phyloP scores from a whole-genome alignment of 805 yeast species.

The Ascoidea rubescens region DNA sequence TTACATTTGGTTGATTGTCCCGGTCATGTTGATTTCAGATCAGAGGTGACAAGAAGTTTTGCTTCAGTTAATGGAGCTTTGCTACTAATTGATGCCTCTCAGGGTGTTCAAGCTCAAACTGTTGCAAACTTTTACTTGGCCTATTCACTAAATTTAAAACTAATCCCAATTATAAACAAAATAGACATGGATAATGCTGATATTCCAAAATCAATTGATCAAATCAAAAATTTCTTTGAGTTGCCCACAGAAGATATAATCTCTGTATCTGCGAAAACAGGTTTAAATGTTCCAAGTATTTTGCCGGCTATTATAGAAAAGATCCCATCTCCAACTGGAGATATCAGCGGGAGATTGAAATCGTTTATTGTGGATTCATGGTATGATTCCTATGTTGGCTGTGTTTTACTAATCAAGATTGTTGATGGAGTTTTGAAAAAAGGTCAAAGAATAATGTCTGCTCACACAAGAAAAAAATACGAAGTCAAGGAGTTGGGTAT shows the following conservation, averaged over 20 bases:
- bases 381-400: slow-evolving; percentile 91
- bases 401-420: slow-evolving; percentile 67
- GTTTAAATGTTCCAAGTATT: slow-evolving; percentile 62
- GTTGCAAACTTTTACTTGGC: slow-evolving; percentile 95
- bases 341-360: slow-evolving; percentile 35
- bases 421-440: slow-evolving; percentile 70
- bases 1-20: slow-evolving; percentile 93
- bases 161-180: slow-evolving; percentile 85
- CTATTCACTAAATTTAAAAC: slow-evolving; percentile 63
- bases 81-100: slow-evolving; percentile 82
- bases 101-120: slow-evolving; percentile 96
- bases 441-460: slow-evolving; percentile 67
- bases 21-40: slow-evolving; percentile 92
- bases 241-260: slow-evolving; percentile 60
- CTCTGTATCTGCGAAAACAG: slow-evolving; percentile 87
- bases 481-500: slow-evolving; percentile 91
- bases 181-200: slow-evolving; percentile 85
- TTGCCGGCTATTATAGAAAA: slow-evolving; percentile 70
- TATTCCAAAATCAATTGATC: slow-evolving; percentile 65
- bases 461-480: slow-evolving; percentile 60
- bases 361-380: slow-evolving; percentile 91
- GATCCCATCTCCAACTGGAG: slow-evolving; percentile 70
- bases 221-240: slow-evolving; percentile 77
- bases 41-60: slow-evolving; percentile 86
- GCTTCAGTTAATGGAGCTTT: slow-evolving; percentile 96